Evolutionary conservation across 1,284 basidiomycete genomes (phyloP).

Genomic region (Rhodotorula sp.): DNA sequence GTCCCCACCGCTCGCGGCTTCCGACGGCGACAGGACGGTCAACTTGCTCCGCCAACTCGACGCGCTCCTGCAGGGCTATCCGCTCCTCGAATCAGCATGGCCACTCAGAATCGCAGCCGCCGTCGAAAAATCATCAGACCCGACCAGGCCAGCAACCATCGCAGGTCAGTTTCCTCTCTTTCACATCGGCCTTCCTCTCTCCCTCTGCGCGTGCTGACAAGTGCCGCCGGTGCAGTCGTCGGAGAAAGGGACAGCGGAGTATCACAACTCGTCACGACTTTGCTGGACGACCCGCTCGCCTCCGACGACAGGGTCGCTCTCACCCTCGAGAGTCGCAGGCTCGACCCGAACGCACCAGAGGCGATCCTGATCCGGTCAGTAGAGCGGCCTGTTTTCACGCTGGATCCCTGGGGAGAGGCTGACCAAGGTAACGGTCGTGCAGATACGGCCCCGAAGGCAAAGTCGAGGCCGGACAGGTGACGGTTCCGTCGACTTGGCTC

Average conservation of each 20-base stretch:
- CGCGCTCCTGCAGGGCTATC: slow-evolving; percentile 11
- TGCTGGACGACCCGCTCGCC: slow-evolving; percentile 38
- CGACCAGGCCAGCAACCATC: slow-evolving; percentile 4
- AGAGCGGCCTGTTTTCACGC: neutral
- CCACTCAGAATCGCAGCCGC: slow-evolving; percentile 13
- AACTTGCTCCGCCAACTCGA: slow-evolving; percentile 10
- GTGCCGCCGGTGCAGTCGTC: slow-evolving; percentile 13
- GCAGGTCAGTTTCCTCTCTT: slow-evolving; percentile 7
- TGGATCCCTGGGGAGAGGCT: neutral
- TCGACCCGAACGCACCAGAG: slow-evolving; percentile 13
- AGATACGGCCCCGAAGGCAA: slow-evolving; percentile 17
- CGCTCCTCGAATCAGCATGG: slow-evolving; percentile 25
- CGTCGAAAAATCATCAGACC: neutral
- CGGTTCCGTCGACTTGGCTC: slow-evolving; percentile 29
- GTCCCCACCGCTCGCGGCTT: neutral
- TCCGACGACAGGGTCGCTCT: slow-evolving; percentile 23
- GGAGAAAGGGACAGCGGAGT: slow-evolving; percentile 24
- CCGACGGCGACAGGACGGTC: neutral
- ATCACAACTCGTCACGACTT: slow-evolving; percentile 14
- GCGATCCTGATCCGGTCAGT: slow-evolving; percentile 10
- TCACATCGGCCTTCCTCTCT: neutral
- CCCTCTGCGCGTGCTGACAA: neutral
- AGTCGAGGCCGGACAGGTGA: neutral
- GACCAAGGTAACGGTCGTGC: neutral
- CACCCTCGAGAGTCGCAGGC: slow-evolving; percentile 26